Conservation (phyloP, 164 flowering plant genomes). For the Euptelea pleiosperma region DNA sequence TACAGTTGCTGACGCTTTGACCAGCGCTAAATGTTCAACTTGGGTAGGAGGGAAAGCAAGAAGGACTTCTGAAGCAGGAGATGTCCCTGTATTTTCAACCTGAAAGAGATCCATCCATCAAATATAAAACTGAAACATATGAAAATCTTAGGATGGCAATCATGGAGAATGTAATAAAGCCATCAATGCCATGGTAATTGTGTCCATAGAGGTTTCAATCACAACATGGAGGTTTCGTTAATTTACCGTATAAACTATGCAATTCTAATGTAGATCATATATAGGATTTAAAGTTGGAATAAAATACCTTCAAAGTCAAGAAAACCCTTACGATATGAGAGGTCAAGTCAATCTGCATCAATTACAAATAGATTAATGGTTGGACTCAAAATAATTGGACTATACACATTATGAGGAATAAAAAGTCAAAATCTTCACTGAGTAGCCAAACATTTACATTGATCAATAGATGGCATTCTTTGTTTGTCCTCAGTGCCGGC, state of each 20-base stretch:
- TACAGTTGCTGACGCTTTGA: conserved; percentile 51
- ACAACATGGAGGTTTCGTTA: background rate
- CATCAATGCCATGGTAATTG: background rate
- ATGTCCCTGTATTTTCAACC: conserved; percentile 75
- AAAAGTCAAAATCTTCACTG: background rate
- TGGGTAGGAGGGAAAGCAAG: conserved; percentile 81
- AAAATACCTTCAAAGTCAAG: conserved; percentile 77
- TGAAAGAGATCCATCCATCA: conserved; percentile 25
- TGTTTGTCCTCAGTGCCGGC: too few relatives aligned
- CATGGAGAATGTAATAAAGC: background rate
- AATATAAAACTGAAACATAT: background rate
- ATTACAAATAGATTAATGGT: conserved; percentile 1
- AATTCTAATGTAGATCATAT: background rate
- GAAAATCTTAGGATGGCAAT: background rate
- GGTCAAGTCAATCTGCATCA: conserved; percentile 84
- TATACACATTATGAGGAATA: background rate
- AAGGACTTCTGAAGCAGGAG: conserved; percentile 65
- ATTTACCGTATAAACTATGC: background rate
- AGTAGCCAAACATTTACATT: background rate
- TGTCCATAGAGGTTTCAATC: background rate
- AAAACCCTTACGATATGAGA: conserved; percentile 74
- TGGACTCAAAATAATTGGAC: conserved; percentile 1
- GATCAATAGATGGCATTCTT: background rate
- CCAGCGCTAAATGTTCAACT: conserved; percentile 54
- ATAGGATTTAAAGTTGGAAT: background rate